Base-by-base conservation (phyloP, 2,329 filamentous ascomycete genomes). In the Drechslerella stenobrocha region DNA sequence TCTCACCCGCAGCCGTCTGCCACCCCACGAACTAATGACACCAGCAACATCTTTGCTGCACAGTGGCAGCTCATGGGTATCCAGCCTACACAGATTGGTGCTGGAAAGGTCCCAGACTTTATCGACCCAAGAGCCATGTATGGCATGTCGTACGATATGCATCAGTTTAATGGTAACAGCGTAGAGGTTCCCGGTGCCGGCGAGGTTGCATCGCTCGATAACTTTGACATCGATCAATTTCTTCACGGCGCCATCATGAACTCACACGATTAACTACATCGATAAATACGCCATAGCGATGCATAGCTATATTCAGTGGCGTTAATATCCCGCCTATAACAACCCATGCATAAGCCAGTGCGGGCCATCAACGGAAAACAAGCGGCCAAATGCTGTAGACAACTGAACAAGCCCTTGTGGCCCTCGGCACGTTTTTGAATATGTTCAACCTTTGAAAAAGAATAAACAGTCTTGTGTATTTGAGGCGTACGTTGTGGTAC, bases 161-260 rank as follows among this genome's bases (percentile, higher is more conserved):
- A 32, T 28, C 32, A 37, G 22, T 44, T 50, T 26, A 42, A 44
- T 20, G 24, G 28, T 66, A 59, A 55, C 53, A 50, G 35, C 24
- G 30, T 59, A 52, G 61, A 59, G 8, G 32, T 44, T 34, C 22
- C 45, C 13, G 48, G 34, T 47, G 26, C 42, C 35, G 44, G 26
- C 15, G 40, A 40, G 3, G 37, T 7, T 18, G 18, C 22, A 40
- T 52, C 40, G 11, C 50, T 66, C 37, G 55, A 67, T 35, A 44
- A 23, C 18, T 34, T 52, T 52, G 63, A 67, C 28, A 48, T 60
- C 22, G 37, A 56, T 18, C 55, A 67, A 24, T 67, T 67, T 30
- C 63, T 67, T 55, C 47, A 66, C 20, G 45, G 32, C 23, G 13
- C 58, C 5, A 22, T 32, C 18, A 40, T 57, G 46, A 65, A 53